A percentile compares a stretch with the other conserved stretches of the same genome.
These are phyloP conservation scores for Kodamaea alishanica DNA, from an alignment of 1,139 yeast species.

Conservation along the genomic window DNA sequence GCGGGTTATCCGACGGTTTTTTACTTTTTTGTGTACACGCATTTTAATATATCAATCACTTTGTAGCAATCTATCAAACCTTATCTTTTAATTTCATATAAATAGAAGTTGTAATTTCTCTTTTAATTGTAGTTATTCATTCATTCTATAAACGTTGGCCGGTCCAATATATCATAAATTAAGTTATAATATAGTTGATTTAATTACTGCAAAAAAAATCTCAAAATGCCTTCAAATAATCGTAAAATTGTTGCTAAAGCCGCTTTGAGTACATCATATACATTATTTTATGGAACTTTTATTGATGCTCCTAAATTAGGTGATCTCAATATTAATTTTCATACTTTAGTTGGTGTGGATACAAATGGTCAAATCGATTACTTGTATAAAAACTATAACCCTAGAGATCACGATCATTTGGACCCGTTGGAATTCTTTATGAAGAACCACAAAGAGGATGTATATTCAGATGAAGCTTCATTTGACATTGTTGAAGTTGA, in stretches of 20 bases:
- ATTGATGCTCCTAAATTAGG: conserved; percentile 34
- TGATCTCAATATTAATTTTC: conserved; percentile 24
- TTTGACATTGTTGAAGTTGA: background rate
- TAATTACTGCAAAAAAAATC: too few species aligned
- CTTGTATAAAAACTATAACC: conserved; percentile 17
- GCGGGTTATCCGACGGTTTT: too few species aligned
- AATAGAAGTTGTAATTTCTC: too few species aligned
- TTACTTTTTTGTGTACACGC: too few species aligned
- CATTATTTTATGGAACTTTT: conserved; percentile 37
- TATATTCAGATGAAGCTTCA: background rate
- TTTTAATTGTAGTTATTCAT: too few species aligned
- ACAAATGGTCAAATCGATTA: conserved; percentile 31
- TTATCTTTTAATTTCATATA: too few species aligned
- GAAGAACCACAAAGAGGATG: background rate
- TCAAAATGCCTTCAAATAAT: conserved; percentile 4
- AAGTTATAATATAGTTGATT: too few species aligned
- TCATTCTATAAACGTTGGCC: too few species aligned
- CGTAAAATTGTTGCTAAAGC: conserved; percentile 15
- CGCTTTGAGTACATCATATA: conserved; percentile 20
- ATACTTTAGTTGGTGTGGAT: conserved; percentile 35
- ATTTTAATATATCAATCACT: too few species aligned
- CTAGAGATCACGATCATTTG: conserved; percentile 6
- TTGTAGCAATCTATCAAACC: too few species aligned
- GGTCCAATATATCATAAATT: too few species aligned
- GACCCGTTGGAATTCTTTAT: conserved; percentile 9